phyloP scores from a whole-genome alignment of 148 eudicot genomes.

The Drosera capensis region DNA sequence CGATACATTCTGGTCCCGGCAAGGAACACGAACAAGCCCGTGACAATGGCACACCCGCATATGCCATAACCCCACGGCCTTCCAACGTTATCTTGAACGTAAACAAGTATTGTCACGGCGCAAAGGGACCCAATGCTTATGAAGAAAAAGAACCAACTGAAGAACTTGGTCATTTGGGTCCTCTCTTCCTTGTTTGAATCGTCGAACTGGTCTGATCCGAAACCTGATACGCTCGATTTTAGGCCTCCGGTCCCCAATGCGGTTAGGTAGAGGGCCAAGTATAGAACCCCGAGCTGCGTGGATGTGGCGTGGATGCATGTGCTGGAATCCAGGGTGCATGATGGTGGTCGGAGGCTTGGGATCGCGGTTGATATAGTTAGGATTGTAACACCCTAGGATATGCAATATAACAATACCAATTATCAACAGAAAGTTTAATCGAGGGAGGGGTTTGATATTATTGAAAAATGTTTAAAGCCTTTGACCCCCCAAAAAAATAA shows the following conservation, averaged over 20 bases:
- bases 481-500: too few relatives aligned
- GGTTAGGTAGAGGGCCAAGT: slow-evolving; percentile 36
- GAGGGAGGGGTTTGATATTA: too few relatives aligned
- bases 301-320: slow-evolving; percentile 13
- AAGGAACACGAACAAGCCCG: slow-evolving; percentile 15
- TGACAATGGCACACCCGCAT: slow-evolving; percentile 19
- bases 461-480: not conserved
- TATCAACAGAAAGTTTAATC: too few relatives aligned
- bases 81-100: slow-evolving; percentile 9
- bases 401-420: not conserved
- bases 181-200: slow-evolving; percentile 28
- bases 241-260: slow-evolving; percentile 70
- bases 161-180: slow-evolving; percentile 31
- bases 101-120: slow-evolving; percentile 7
- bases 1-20: slow-evolving; percentile 27
- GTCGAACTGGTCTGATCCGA: slow-evolving; percentile 59
- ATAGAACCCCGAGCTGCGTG: slow-evolving; percentile 25
- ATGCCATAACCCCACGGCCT: slow-evolving; percentile 8
- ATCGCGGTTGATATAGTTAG: slow-evolving; percentile 22
- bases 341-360: slow-evolving; percentile 25
- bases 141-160: slow-evolving; percentile 37
- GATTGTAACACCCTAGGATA: slow-evolving; percentile 29
- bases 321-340: slow-evolving; percentile 5
- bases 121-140: slow-evolving; percentile 6
- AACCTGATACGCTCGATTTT: slow-evolving; percentile 55